Evolutionary conservation across 1,139 yeast species (phyloP), one percentile per base, ranked within the genome.

Genomic region (Trichomonascaceae sp.): DNA sequence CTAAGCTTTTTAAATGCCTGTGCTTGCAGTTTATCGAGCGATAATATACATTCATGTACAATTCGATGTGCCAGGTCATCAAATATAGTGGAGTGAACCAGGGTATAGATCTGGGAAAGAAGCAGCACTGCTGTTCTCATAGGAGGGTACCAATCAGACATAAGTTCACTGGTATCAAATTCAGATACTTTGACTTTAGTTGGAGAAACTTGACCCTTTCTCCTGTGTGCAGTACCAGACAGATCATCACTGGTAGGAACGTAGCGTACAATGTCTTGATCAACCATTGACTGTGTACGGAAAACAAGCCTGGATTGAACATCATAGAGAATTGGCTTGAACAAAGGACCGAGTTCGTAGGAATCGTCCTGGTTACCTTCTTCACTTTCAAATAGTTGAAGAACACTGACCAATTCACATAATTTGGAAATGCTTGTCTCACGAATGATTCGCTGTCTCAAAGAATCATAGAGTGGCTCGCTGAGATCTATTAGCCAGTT

Each of bases 51-150:
- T 49, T 86, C 81, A 65, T 88, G 96, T 5, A 91, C 88, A 55
- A 89, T 83, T 54, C 86, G 82, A 66, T 90, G 96, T 0, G 97
- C 96, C 58, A 91, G 71, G 65, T 89, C 96, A 65, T 90, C 96
- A 71, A 91, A 91, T 1, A 90, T 87, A 9, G 80, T 74, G n/a
- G 73, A 62, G 60, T 85, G 84, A 24, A 91, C 80, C 61, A 90
- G 74, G 64, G 88, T 95, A 66, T 89, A 87, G 20, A 91, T 85
- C 64, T 83, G 87, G 22, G 91, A 84, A 39, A 91, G 72, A 15
- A 91, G 71, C 0, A 87, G 78, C 45, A 90, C 72, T 0, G 96
- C 85, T 55, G 81, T 82, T 1, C 82, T 80, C 53, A 91, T 75
- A 0, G 97, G 96, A 9, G 88, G 82, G 65, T 87, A 90, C 65